These are phyloP conservation scores for Rhizopogon roseolus DNA, from an alignment of 768 basidiomycete genomes.

Conservation along the genomic window DNA sequence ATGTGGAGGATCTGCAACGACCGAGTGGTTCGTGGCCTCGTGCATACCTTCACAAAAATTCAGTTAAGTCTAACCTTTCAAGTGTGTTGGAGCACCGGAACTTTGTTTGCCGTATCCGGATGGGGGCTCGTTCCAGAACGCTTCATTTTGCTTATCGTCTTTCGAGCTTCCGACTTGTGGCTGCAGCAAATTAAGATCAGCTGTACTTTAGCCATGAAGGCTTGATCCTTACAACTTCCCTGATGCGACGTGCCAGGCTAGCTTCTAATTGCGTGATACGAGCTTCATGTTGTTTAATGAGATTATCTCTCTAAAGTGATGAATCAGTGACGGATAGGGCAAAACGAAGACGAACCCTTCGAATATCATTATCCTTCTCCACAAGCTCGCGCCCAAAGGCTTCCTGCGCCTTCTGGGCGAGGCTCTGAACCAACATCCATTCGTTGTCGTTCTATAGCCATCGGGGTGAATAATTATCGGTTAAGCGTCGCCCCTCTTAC, in stretches of 20 bases:
- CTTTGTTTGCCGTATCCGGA: constrained; percentile 1
- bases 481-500: constrained; percentile 25
- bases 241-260: constrained; percentile 40
- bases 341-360: constrained; percentile 33
- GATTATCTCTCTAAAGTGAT: constrained; percentile 40
- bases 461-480: constrained; percentile 1
- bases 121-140: constrained; percentile 1
- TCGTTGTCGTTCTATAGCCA: constrained; percentile 42
- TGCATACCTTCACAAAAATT: background rate
- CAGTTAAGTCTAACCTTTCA: background rate
- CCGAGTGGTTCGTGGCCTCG: background rate
- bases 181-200: constrained; percentile 1
- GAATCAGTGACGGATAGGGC: constrained; percentile 2
- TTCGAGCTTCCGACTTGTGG: constrained; percentile 1
- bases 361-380: constrained; percentile 52
- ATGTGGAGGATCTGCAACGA: background rate
- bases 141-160: background rate
- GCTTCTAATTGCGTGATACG: constrained; percentile 43
- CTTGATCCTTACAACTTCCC: constrained; percentile 24
- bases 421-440: constrained; percentile 40
- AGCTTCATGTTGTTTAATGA: constrained; percentile 37
- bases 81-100: background rate
- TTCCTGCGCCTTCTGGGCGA: constrained; percentile 40
- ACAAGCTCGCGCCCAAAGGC: constrained; percentile 50
- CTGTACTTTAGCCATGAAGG: background rate